Conservation (phyloP, 2,329 filamentous ascomycete genomes). For the Ophiostoma sp. region DNA sequence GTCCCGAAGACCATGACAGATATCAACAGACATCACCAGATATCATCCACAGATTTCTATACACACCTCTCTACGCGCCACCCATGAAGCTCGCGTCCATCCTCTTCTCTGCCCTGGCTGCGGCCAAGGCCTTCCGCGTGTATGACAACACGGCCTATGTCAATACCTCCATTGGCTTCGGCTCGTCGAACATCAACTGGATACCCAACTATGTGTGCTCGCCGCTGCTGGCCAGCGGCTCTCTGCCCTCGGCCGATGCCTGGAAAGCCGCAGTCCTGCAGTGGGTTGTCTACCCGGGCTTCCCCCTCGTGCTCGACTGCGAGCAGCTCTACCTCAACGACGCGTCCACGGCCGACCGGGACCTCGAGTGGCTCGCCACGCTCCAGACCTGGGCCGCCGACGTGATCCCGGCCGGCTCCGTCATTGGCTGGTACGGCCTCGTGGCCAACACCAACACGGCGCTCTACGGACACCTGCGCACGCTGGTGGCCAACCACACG, state of each 20-base stretch:
- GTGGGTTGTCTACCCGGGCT: slow-evolving; percentile 23
- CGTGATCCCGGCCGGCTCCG: background rate
- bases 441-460: slow-evolving; percentile 20
- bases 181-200: slow-evolving; percentile 23
- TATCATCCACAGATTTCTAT: background rate
- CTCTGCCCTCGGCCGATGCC: slow-evolving; percentile 12
- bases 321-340: slow-evolving; percentile 22
- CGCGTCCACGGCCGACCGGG: slow-evolving; percentile 14
- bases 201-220: slow-evolving; percentile 22
- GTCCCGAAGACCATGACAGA: too few relatives aligned
- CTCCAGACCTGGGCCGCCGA: slow-evolving; percentile 22
- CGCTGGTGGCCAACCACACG: slow-evolving; percentile 23
- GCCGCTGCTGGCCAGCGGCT: slow-evolving; percentile 5
- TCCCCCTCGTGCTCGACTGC: slow-evolving; percentile 24
- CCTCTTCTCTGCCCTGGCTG: background rate
- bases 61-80: background rate
- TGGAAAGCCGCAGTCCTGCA: slow-evolving; percentile 19
- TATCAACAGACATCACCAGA: too few relatives aligned
- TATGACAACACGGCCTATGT: slow-evolving; percentile 23
- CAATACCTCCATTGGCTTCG: slow-evolving; percentile 22
- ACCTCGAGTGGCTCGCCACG: slow-evolving; percentile 14
- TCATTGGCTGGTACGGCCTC: slow-evolving; percentile 19
- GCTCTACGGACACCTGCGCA: slow-evolving; percentile 21
- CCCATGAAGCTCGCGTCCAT: background rate
- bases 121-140: slow-evolving; percentile 4